Percentiles rank a stretch among this genome's conserved stretches.
phyloP scores from a whole-genome alignment of 2,329 filamentous ascomycete species.

The Exophiala mesophila region DNA sequence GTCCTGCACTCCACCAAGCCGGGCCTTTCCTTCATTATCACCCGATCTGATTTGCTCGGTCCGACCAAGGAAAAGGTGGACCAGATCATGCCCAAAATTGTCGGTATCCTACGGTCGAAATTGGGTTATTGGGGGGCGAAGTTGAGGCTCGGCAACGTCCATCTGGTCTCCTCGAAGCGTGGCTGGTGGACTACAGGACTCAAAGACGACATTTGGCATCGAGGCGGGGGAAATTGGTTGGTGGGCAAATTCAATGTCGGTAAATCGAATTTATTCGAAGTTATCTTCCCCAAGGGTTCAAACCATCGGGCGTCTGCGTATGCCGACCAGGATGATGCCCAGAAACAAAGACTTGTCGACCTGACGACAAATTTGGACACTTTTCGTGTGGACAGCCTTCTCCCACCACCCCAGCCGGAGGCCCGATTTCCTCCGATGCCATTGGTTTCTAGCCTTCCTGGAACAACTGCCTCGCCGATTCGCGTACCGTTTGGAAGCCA shows the following conservation, averaged over 20 bases:
- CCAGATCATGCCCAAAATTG: slow-evolving; percentile 76
- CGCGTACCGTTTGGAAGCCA: slow-evolving; percentile 78
- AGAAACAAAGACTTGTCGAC: slow-evolving; percentile 24
- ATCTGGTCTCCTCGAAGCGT: slow-evolving; percentile 77
- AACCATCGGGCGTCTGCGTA: slow-evolving; percentile 37
- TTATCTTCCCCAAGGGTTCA: slow-evolving; percentile 77
- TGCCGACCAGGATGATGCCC: slow-evolving; percentile 32
- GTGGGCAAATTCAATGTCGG: slow-evolving; percentile 98
- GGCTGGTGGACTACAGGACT: slow-evolving; percentile 87
- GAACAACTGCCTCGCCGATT: slow-evolving; percentile 93
- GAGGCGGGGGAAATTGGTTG: slow-evolving; percentile 87
- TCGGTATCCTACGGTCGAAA: slow-evolving; percentile 69
- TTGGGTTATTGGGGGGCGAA: slow-evolving; percentile 63
- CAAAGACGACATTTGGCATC: slow-evolving; percentile 77
- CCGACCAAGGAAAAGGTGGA: slow-evolving; percentile 81
- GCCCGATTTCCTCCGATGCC: slow-evolving; percentile 78
- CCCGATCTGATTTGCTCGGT: slow-evolving; percentile 77
- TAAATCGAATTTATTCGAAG: slow-evolving; percentile 86
- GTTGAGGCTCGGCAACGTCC: slow-evolving; percentile 80
- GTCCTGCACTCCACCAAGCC: slow-evolving; percentile 38
- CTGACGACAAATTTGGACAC: slow-evolving; percentile 13
- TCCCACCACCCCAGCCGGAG: slow-evolving; percentile 71
- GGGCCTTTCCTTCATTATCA: slow-evolving; percentile 79
- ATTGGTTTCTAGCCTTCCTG: slow-evolving; percentile 76
- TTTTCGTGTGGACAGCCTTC: slow-evolving; percentile 46